Conservation (phyloP, 768 basidiomycete genomes). For the Termitomyces sp. region DNA sequence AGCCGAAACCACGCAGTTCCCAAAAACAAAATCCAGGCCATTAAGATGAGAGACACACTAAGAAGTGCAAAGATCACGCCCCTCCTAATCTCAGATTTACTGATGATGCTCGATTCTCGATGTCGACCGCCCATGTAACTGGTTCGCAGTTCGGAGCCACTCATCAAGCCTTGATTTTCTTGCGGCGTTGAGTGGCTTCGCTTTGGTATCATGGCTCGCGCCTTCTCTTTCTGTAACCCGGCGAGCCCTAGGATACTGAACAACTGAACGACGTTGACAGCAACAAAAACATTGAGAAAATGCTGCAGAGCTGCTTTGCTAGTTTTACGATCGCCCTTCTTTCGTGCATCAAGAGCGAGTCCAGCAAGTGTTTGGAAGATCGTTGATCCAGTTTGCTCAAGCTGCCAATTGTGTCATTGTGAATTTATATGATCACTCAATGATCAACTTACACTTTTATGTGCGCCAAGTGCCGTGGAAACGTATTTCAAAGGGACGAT, state of each 20-base stretch:
- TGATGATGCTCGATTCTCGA: slow-evolving; percentile 16
- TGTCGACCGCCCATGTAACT: slow-evolving; percentile 19
- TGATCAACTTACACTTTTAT: slow-evolving; percentile 59
- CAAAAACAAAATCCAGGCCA: slow-evolving; percentile 63
- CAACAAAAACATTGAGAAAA: slow-evolving; percentile 52
- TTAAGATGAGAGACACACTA: slow-evolving; percentile 35
- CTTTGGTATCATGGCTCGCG: slow-evolving; percentile 15
- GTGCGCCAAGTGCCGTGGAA: slow-evolving; percentile 71
- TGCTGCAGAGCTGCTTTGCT: slow-evolving; percentile 37
- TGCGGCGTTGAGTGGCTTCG: neutral
- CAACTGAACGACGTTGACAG: slow-evolving; percentile 54
- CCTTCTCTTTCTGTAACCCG: slow-evolving; percentile 39
- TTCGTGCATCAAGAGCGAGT: slow-evolving; percentile 49
- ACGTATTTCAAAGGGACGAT: slow-evolving; percentile 70
- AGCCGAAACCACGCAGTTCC: slow-evolving; percentile 54
- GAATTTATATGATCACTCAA: neutral
- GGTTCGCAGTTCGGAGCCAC: slow-evolving; percentile 9
- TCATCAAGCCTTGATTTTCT: slow-evolving; percentile 8
- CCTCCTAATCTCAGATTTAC: slow-evolving; percentile 31
- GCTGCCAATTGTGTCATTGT: slow-evolving; percentile 27
- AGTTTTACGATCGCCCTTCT: slow-evolving; percentile 19
- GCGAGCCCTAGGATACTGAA: slow-evolving; percentile 44
- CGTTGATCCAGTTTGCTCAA: slow-evolving; percentile 72
- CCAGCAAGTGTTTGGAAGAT: slow-evolving; percentile 73
- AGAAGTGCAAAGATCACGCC: slow-evolving; percentile 46